Percentiles rank a stretch among this genome's conserved stretches.
Conservation (phyloP, 148 eudicot species). For the Polygonum maritimum region DNA sequence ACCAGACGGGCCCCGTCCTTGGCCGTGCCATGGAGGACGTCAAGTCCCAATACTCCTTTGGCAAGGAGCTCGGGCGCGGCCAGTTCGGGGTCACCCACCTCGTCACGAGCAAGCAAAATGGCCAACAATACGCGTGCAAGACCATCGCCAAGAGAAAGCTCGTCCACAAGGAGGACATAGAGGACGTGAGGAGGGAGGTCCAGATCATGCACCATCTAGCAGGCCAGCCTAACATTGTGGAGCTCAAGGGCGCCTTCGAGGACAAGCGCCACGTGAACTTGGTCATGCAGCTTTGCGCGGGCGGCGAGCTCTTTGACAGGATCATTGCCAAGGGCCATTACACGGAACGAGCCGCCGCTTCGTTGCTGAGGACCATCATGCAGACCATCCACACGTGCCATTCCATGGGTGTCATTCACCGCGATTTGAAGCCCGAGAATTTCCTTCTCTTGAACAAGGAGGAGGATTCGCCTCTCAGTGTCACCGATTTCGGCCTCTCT, state of each 20-base stretch:
- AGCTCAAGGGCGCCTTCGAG: conserved; percentile 76
- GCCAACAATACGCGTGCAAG: conserved; percentile 50
- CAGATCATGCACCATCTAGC: conserved; percentile 81
- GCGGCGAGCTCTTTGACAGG: conserved; percentile 88
- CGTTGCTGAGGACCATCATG: conserved; percentile 77
- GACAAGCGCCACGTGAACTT: conserved; percentile 85
- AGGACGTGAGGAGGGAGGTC: conserved; percentile 85
- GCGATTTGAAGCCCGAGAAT: conserved; percentile 90
- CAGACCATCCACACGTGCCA: conserved; percentile 92
- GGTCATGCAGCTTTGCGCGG: conserved; percentile 94
- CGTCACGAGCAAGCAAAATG: conserved; percentile 33
- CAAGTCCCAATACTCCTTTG: conserved; percentile 23
- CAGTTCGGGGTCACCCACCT: conserved; percentile 51
- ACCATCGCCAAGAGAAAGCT: conserved; percentile 78
- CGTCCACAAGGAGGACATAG: conserved; percentile 74
- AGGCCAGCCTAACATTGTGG: conserved; percentile 77
- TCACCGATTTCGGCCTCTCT: conserved; percentile 85
- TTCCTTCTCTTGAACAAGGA: conserved; percentile 70
- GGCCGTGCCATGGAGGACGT: conserved; percentile 58
- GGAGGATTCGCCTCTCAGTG: conserved; percentile 74
- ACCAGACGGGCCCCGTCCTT: conserved; percentile 31
- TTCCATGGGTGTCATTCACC: conserved; percentile 82
- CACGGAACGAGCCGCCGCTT: conserved; percentile 83
- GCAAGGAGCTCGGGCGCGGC: conserved; percentile 57
- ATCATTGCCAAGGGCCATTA: conserved; percentile 86